These are phyloP conservation scores for Talaromyces atroroseus DNA, from an alignment of 2,329 filamentous ascomycete species.

Conservation along the genomic window DNA sequence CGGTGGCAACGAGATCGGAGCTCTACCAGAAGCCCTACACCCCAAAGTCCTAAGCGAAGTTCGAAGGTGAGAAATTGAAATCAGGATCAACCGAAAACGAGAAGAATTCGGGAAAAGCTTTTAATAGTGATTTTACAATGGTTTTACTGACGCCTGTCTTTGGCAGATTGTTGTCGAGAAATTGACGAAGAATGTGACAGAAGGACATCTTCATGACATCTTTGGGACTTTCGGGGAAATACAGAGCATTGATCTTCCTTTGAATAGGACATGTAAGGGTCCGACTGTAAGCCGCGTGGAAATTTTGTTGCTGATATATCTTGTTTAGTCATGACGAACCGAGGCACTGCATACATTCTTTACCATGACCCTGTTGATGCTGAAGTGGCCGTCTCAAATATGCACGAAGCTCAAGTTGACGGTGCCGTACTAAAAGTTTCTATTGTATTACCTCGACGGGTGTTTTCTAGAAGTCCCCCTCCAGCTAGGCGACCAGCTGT, in stretches of 20 bases:
- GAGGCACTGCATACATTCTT: constrained; percentile 88
- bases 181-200: constrained; percentile 89
- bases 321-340: constrained; percentile 70
- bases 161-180: constrained; percentile 87
- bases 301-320: constrained; percentile 7
- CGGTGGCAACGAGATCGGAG: constrained; percentile 35
- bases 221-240: constrained; percentile 86
- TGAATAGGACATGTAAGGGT: constrained; percentile 71
- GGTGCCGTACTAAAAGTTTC: constrained; percentile 78
- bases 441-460: constrained; percentile 77
- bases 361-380: constrained; percentile 73
- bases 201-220: constrained; percentile 82
- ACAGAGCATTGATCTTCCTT: constrained; percentile 79
- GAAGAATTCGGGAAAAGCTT: background rate
- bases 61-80: constrained; percentile 19
- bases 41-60: constrained; percentile 20
- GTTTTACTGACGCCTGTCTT: background rate
- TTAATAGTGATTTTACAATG: background rate
- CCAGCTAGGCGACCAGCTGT: constrained; percentile 59
- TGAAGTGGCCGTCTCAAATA: constrained; percentile 83
- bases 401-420: constrained; percentile 96
- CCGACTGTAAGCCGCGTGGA: background rate
- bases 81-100: background rate
- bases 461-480: constrained; percentile 75
- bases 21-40: constrained; percentile 31